Conservation (phyloP, 495 filamentous ascomycete species). For the Copromyces sp. region DNA sequence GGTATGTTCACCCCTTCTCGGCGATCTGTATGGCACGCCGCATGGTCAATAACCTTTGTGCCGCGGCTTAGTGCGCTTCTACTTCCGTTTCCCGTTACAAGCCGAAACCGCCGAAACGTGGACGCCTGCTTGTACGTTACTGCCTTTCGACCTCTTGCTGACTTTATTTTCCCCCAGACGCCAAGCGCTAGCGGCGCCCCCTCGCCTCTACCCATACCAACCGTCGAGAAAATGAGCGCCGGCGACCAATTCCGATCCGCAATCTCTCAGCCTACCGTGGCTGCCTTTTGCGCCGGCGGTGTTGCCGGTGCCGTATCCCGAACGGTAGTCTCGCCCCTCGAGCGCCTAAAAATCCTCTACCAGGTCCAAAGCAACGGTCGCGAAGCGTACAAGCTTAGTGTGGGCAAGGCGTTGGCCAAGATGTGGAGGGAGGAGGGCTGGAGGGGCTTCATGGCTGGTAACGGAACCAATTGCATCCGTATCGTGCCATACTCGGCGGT, state of each 20-base stretch:
- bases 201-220: slow-evolving; percentile 1
- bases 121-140: background rate
- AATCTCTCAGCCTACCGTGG: slow-evolving; percentile 67
- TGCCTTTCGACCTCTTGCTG: background rate
- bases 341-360: slow-evolving; percentile 93
- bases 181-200: slow-evolving; percentile 17
- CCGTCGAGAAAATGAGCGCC: slow-evolving; percentile 6
- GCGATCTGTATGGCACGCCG: background rate
- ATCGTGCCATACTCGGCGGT: slow-evolving; percentile 98
- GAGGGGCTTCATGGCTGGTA: slow-evolving; percentile 92
- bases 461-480: slow-evolving; percentile 95
- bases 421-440: slow-evolving; percentile 97
- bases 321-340: slow-evolving; percentile 91
- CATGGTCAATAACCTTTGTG: background rate
- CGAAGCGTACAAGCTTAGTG: slow-evolving; percentile 82
- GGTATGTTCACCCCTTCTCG: slow-evolving; percentile 13
- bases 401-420: slow-evolving; percentile 78
- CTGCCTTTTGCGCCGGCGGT: slow-evolving; percentile 92
- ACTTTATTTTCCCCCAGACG: background rate
- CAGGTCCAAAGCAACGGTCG: slow-evolving; percentile 89
- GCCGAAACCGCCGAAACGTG: background rate
- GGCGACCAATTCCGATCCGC: slow-evolving; percentile 31
- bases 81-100: background rate
- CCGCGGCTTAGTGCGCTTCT: background rate
- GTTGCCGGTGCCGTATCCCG: slow-evolving; percentile 94